phyloP scores from a whole-genome alignment of 78 protist species.

The Dictyostelium brefeldianum region DNA sequence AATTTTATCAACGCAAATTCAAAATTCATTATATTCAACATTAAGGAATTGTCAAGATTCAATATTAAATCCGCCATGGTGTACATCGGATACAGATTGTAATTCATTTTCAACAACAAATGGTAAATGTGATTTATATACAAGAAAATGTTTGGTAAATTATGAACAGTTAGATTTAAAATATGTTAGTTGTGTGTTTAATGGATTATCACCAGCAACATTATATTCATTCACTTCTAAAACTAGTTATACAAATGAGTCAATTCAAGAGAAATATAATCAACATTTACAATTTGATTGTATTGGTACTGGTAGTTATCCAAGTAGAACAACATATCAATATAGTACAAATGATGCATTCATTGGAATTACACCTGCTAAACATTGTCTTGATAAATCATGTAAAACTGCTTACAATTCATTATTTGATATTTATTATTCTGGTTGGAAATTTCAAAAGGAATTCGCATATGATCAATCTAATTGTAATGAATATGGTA shows the following conservation, averaged over 20 bases:
- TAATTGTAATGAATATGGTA: not conserved
- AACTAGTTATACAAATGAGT: not conserved
- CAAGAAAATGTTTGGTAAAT: not conserved
- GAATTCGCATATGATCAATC: not conserved
- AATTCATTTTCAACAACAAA: not conserved
- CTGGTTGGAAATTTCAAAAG: not conserved
- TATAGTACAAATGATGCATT: not conserved
- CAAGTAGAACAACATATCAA: not conserved
- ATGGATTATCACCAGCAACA: not conserved
- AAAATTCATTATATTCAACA: not conserved
- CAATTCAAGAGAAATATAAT: not conserved
- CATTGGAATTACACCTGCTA: not conserved
- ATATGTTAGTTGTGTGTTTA: not conserved
- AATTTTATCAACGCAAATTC: not conserved
- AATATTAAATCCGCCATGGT: not conserved
- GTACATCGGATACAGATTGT: not conserved
- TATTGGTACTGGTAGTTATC: not conserved
- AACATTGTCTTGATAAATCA: not conserved
- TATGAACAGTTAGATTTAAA: not conserved
- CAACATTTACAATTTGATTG: conserved; percentile 6
- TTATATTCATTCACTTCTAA: not conserved
- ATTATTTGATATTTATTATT: not conserved
- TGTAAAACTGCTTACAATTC: not conserved
- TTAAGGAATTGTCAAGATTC: not conserved
- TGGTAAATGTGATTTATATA: conserved; percentile 2